phyloP scores from a whole-genome alignment of 2,329 filamentous ascomycete genomes.

The Penicillium brasilianum region DNA sequence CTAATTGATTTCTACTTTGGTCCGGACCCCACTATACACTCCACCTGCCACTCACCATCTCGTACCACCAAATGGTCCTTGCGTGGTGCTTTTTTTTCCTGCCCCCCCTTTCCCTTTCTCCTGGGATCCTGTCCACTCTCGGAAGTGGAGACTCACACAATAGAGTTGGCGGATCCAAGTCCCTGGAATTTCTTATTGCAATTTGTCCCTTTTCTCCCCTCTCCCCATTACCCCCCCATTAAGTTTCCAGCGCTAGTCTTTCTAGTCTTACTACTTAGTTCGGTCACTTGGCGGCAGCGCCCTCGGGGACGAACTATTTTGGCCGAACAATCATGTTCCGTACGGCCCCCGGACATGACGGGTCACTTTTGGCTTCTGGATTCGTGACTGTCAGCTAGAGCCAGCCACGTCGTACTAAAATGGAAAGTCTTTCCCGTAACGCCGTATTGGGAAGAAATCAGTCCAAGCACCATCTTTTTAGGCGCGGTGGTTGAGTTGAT shows the following conservation, averaged over 20 bases:
- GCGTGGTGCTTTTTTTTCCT: conserved; percentile 12
- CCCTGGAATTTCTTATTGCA: conserved; percentile 22
- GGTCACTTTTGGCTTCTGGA: background rate
- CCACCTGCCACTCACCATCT: background rate
- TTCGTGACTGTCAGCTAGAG: background rate
- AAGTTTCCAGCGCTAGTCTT: background rate
- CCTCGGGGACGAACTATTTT: background rate
- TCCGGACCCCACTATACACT: background rate
- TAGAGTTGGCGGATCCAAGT: conserved; percentile 28
- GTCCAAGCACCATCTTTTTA: background rate
- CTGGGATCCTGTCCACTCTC: background rate
- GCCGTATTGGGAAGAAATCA: background rate
- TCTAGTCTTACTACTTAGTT: too few relatives aligned
- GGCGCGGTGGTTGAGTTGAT: too few relatives aligned
- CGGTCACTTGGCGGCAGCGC: background rate
- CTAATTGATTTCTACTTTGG: background rate
- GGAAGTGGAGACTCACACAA: conserved; percentile 12
- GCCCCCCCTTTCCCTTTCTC: background rate
- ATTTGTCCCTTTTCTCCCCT: conserved; percentile 1
- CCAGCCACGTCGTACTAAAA: background rate
- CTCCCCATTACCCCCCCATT: too few relatives aligned
- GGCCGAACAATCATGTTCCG: background rate
- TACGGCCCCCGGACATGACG: background rate
- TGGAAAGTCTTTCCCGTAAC: background rate
- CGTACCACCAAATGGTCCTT: conserved; percentile 22